A percentile compares a stretch with the other conserved stretches of the same genome.
These are phyloP conservation scores for Talaromyces verruculosus DNA, from an alignment of 2,329 filamentous ascomycete species.

Conservation along the genomic window DNA sequence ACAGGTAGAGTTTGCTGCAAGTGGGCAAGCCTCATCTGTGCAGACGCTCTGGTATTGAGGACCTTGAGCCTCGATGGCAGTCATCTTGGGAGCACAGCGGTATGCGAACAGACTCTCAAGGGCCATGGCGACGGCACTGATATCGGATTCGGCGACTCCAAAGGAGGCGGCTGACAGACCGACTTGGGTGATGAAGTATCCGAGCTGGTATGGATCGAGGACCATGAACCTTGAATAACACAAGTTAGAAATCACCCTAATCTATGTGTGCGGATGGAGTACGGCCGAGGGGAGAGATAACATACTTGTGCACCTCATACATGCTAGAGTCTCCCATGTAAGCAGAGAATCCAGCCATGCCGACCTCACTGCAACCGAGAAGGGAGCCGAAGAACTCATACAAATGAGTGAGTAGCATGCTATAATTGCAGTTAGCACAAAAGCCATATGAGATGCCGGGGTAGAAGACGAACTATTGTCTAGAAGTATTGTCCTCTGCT, in stretches of 20 bases:
- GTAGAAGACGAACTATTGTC: slow-evolving; percentile 49
- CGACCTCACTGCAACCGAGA: slow-evolving; percentile 41
- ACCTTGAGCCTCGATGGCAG: slow-evolving; percentile 49
- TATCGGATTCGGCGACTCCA: slow-evolving; percentile 57
- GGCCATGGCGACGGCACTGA: slow-evolving; percentile 50
- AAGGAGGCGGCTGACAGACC: slow-evolving; percentile 58
- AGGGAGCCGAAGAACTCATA: background rate
- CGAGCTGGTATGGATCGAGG: slow-evolving; percentile 52
- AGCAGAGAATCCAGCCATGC: slow-evolving; percentile 50
- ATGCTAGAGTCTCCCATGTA: slow-evolving; percentile 42
- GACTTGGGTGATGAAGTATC: slow-evolving; percentile 62
- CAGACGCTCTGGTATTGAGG: slow-evolving; percentile 58
- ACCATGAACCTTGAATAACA: slow-evolving; percentile 53
- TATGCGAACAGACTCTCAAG: slow-evolving; percentile 55
- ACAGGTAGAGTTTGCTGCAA: slow-evolving; percentile 51
- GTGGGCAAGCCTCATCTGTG: slow-evolving; percentile 52
- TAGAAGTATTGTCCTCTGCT: slow-evolving; percentile 51
- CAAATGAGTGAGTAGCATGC: background rate
- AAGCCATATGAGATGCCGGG: too few relatives aligned
- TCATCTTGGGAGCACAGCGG: slow-evolving; percentile 51
- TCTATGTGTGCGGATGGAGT: background rate
- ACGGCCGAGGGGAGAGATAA: background rate
- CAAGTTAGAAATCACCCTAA: background rate
- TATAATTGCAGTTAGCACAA: background rate
- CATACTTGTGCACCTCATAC: slow-evolving; percentile 33